A percentile compares a stretch with the other conserved stretches of the same genome.
phyloP scores from a whole-genome alignment of 2,329 filamentous ascomycete species.

The Helminthosporium solani region DNA sequence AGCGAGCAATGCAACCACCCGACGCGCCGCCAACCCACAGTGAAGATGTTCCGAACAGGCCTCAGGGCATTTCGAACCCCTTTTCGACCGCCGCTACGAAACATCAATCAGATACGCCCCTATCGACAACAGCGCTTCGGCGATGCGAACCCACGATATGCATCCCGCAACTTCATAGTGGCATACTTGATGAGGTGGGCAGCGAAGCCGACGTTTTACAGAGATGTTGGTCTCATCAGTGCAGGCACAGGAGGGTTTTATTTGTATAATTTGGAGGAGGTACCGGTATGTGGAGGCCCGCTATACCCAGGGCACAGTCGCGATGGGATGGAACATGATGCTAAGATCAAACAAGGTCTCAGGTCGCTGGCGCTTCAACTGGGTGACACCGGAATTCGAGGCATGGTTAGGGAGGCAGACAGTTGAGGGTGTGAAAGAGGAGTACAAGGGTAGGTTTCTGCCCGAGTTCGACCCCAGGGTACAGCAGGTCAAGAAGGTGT shows the following conservation, averaged over 20 bases:
- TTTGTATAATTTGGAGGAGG: constrained; percentile 67
- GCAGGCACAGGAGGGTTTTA: constrained; percentile 58
- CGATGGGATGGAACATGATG: neutral
- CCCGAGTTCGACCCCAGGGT: constrained; percentile 60
- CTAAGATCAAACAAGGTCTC: constrained; percentile 52
- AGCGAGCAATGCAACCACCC: neutral
- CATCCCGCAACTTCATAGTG: constrained; percentile 34
- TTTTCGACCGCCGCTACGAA: neutral
- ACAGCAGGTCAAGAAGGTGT: constrained; percentile 60
- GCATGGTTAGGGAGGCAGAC: constrained; percentile 54
- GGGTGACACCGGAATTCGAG: constrained; percentile 59
- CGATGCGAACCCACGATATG: constrained; percentile 12
- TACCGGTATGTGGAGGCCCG: constrained; percentile 52
- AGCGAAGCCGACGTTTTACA: constrained; percentile 49
- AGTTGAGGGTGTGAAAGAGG: constrained; percentile 59
- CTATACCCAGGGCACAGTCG: neutral
- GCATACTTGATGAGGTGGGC: constrained; percentile 43
- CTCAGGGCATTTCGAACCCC: constrained; percentile 5
- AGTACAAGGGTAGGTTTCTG: constrained; percentile 58
- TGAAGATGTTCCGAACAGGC: constrained; percentile 6
- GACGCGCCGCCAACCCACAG: neutral
- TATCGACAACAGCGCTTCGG: constrained; percentile 29
- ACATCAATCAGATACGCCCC: constrained; percentile 16
- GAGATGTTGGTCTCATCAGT: constrained; percentile 47
- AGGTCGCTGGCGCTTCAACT: constrained; percentile 72